Evolutionary conservation across 2,329 filamentous ascomycete species (phyloP), one percentile per base, ranked within the genome.

Genomic region (Cladosporium phlei): DNA sequence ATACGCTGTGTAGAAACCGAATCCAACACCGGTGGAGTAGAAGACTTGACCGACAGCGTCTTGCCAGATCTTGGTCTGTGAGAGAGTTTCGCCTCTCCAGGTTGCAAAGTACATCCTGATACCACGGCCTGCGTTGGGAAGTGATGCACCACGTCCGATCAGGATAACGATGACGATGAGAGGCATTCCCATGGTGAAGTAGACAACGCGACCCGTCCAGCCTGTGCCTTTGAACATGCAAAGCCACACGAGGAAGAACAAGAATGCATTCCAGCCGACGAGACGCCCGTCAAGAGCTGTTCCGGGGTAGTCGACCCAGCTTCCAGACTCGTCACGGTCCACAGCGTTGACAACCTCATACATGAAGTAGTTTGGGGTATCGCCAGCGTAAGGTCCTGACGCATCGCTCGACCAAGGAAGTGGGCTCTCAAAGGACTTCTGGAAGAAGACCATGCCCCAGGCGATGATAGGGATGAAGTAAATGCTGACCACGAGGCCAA

Each of bases 381-480:
- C 62, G 44, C 76, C 76, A 11, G 66, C 66, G 54, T 78, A 80
- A 52, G 79, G 80, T 1, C 75, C 72, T 11, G 75, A 66, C 16
- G 73, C 70, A 3, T 70, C 63, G 19, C 65, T 66, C 21, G 70
- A 66, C 77, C 77, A 80, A 0, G 77, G 77, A 6, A 80, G 59
- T 0, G 77, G 76, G 37, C 68, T 78, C 2, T 60, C 68, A 55
- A 80, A 80, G 2, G 74, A 78, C 50, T 75, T 67, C 4, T 76
- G 72, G 52, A 80, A 80, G 55, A 79, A 80, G 49, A 67, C 71
- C 74, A 79, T 78, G 46, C 79, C 77, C 76, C 77, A 79, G 1
- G 75, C 74, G 19, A 79, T 58, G 42, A 76, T 79, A 49, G 76
- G 72, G 3, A 73, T 75, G 44, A 79, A 80, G 56, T 80, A 80